A percentile compares a stretch with the other conserved stretches of the same genome.
Conservation (phyloP, 2,329 filamentous ascomycete genomes). For the Diaporthe batatas region DNA sequence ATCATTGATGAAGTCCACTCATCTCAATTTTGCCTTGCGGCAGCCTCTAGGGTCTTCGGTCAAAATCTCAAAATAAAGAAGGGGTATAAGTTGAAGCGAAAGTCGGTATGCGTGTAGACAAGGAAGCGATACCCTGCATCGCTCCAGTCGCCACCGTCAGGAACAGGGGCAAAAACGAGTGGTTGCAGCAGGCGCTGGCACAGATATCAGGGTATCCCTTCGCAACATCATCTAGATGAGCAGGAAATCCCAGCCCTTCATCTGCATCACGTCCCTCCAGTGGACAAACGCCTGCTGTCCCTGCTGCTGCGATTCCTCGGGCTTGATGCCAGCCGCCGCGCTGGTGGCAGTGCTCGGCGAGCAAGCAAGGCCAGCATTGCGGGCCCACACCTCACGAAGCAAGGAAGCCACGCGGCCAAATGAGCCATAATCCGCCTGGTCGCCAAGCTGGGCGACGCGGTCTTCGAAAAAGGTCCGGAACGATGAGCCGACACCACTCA, state of each 20-base stretch:
- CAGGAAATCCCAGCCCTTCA: constrained; percentile 92
- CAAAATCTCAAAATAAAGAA: constrained; percentile 43
- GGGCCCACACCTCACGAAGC: constrained; percentile 86
- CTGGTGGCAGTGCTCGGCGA: constrained; percentile 53
- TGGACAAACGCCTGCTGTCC: constrained; percentile 72
- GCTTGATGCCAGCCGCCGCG: constrained; percentile 50
- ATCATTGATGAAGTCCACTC: constrained; percentile 36
- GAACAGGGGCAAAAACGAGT: constrained; percentile 40
- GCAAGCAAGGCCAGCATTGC: constrained; percentile 69
- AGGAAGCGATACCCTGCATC: constrained; percentile 37
- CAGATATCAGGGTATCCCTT: constrained; percentile 40
- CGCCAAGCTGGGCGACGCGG: constrained; percentile 80
- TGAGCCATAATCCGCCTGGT: constrained; percentile 83
- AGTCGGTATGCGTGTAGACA: constrained; percentile 47
- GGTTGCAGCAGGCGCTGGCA: constrained; percentile 26
- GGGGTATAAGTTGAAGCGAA: constrained; percentile 40
- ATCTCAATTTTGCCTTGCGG: constrained; percentile 42
- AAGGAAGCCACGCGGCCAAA: constrained; percentile 87
- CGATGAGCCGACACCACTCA: constrained; percentile 77
- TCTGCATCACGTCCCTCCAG: constrained; percentile 95
- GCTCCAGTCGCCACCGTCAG: constrained; percentile 40
- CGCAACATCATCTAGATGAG: constrained; percentile 72
- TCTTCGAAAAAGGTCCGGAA: constrained; percentile 86
- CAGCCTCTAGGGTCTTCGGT: constrained; percentile 39
- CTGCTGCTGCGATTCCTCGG: constrained; percentile 50